These are phyloP conservation scores for Osmanthus fragrans DNA, from an alignment of 257 asterid genomes.

Conservation along the genomic window DNA sequence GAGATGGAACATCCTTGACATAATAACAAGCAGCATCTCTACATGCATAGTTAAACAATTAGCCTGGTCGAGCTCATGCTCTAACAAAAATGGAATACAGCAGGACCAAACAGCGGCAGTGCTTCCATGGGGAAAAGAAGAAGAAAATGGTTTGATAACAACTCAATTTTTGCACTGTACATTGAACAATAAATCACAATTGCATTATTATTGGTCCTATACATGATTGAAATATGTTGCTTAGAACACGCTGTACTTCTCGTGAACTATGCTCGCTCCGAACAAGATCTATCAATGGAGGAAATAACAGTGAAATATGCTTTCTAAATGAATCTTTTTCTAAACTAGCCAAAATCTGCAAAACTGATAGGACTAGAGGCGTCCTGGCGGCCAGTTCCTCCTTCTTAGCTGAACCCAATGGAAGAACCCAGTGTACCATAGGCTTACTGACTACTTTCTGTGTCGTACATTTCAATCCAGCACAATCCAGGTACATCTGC, in stretches of 20 bases:
- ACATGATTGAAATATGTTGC: constrained; percentile 66
- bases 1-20: not conserved
- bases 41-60: not conserved
- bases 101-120: not conserved
- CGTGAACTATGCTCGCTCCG: constrained; percentile 88
- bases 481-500: constrained; percentile 68
- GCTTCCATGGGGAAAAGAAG: not conserved
- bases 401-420: constrained; percentile 86
- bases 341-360: constrained; percentile 62
- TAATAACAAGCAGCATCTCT: not conserved
- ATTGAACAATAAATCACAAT: constrained; percentile 16
- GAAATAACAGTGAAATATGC: constrained; percentile 59
- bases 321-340: constrained; percentile 54
- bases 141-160: not conserved
- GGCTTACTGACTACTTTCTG: constrained; percentile 33
- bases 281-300: constrained; percentile 74
- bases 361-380: constrained; percentile 59
- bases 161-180: not conserved
- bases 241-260: constrained; percentile 74
- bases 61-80: not conserved
- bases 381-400: constrained; percentile 91
- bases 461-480: constrained; percentile 46
- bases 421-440: constrained; percentile 56
- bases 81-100: constrained; percentile 3
- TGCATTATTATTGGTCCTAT: constrained; percentile 72